Conservation (phyloP, 208 protist genomes). For the Crithidia acanthocephali region DNA sequence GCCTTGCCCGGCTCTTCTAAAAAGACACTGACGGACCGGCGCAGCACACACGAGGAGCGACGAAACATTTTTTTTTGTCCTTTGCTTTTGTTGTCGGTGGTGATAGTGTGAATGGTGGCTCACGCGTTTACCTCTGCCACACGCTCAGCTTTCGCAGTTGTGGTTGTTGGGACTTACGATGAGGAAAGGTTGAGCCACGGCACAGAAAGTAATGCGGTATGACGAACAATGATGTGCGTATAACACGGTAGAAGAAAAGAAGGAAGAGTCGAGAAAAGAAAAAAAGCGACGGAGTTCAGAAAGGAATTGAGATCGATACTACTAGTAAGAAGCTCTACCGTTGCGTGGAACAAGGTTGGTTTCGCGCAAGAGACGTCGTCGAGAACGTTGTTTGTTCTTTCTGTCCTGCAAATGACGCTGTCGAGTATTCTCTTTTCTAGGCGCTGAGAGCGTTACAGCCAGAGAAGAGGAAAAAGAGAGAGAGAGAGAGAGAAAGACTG, state of each 20-base stretch:
- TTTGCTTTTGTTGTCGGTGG: background rate
- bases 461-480: too few relatives aligned
- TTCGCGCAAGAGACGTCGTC: too few relatives aligned
- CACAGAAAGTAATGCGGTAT: too few relatives aligned
- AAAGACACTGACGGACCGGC: conserved; percentile 59
- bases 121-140: background rate
- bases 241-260: background rate
- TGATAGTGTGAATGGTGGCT: too few relatives aligned
- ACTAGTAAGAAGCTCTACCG: too few relatives aligned
- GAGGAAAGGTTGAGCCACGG: background rate
- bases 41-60: conserved; percentile 37
- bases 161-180: background rate
- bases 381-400: too few relatives aligned
- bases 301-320: too few relatives aligned
- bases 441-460: too few relatives aligned
- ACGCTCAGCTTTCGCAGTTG: background rate
- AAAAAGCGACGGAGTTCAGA: background rate
- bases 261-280: background rate
- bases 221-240: too few relatives aligned
- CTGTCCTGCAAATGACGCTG: background rate
- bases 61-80: conserved; percentile 40
- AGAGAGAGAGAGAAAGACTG: too few relatives aligned
- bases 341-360: too few relatives aligned
- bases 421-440: background rate
- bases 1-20: conserved; percentile 58